Conservation (phyloP, 129 eudicot genomes). For the Helichrysum umbraculigerum region DNA sequence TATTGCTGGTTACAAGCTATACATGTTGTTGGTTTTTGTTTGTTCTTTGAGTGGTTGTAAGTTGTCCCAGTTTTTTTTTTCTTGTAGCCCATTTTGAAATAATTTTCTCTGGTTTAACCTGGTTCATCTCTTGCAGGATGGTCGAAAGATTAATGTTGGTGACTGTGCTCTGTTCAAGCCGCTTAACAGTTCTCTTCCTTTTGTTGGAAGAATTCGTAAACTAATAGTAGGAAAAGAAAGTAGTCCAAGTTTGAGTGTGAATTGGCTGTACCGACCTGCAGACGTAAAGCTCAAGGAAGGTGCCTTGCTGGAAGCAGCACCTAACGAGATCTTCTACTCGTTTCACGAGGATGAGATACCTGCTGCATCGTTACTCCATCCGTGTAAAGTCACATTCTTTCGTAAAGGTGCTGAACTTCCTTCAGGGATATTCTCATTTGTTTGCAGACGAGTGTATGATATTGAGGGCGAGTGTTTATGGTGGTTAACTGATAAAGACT, state of each 20-base stretch:
- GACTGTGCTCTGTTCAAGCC: slow-evolving; percentile 94
- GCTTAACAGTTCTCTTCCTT: slow-evolving; percentile 63
- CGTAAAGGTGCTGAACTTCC: slow-evolving; percentile 92
- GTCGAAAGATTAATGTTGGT: slow-evolving; percentile 77
- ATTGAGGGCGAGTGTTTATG: slow-evolving; percentile 61
- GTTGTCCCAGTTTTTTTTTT: background rate
- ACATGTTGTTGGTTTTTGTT: background rate
- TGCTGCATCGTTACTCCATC: slow-evolving; percentile 97
- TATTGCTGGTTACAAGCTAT: background rate
- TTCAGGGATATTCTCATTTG: slow-evolving; percentile 75
- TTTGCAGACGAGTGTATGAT: slow-evolving; percentile 91
- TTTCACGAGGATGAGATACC: slow-evolving; percentile 86
- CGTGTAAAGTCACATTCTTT: slow-evolving; percentile 97
- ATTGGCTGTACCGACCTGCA: slow-evolving; percentile 87
- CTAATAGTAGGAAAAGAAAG: slow-evolving; percentile 49
- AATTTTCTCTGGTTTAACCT: background rate
- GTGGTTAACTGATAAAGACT: slow-evolving; percentile 90
- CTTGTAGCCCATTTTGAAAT: background rate
- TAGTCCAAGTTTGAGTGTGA: slow-evolving; percentile 52
- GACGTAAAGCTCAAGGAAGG: slow-evolving; percentile 75
- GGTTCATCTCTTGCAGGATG: slow-evolving; percentile 59
- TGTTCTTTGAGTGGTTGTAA: background rate
- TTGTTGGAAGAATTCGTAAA: slow-evolving; percentile 73
- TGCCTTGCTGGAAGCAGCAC: slow-evolving; percentile 54
- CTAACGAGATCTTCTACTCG: slow-evolving; percentile 88